Evolutionary conservation across 345 rosid species (phyloP).

Genomic region (Rhodamnia rubescens): DNA sequence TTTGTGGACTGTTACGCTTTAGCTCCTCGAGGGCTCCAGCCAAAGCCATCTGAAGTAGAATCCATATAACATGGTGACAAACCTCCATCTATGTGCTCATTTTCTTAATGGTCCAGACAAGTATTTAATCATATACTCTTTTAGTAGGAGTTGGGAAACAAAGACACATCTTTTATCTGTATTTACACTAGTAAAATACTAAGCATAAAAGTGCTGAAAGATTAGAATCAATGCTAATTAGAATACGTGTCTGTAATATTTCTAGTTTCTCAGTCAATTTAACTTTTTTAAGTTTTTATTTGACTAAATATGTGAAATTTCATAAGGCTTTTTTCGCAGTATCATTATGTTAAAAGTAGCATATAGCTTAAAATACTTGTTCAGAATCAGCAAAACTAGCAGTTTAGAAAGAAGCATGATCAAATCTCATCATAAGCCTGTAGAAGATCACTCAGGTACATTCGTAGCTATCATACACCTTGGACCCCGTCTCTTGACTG

Average conservation of each 20-base stretch:
- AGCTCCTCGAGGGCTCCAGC: neutral
- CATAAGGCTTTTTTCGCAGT: neutral
- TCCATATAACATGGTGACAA: neutral
- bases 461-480: neutral
- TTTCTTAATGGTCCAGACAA: neutral
- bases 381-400: neutral
- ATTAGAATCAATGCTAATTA: neutral
- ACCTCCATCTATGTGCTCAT: neutral
- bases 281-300: neutral
- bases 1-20: neutral
- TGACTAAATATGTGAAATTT: neutral
- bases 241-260: neutral
- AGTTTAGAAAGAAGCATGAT: neutral
- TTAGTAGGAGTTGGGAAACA: neutral
- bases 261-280: neutral
- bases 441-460: neutral
- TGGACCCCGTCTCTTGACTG: too few species aligned
- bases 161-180: neutral
- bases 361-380: neutral
- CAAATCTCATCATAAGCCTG: neutral
- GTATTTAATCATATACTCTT: neutral
- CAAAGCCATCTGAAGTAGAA: neutral
- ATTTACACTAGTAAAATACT: neutral
- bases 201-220: neutral
- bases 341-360: neutral